A percentile compares a stretch with the other conserved stretches of the same genome.
These are phyloP conservation scores for Stipa capillata DNA, from an alignment of 176 grass and related monocot genomes.

Conservation along the genomic window DNA sequence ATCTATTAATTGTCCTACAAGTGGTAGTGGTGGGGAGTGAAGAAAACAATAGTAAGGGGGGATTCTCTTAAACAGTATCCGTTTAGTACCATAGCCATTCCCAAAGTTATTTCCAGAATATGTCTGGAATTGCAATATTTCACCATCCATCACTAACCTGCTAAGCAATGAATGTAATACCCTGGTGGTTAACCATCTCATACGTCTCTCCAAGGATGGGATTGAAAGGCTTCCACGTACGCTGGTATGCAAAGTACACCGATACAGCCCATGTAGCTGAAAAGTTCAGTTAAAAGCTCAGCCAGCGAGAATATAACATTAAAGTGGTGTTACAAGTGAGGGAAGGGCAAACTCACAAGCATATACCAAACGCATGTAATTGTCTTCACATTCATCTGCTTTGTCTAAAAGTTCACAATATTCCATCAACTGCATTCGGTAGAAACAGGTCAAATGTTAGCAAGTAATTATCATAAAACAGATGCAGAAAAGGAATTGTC, in stretches of 20 bases:
- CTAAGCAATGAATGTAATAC: slow-evolving; percentile 75
- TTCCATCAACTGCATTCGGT: slow-evolving; percentile 66
- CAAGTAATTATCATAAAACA: slow-evolving; percentile 3
- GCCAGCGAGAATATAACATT: slow-evolving; percentile 1
- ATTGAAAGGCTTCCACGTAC: slow-evolving; percentile 98
- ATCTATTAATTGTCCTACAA: too few species aligned
- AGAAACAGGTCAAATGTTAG: slow-evolving; percentile 18
- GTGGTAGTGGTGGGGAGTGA: neutral
- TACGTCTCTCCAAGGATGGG: slow-evolving; percentile 95
- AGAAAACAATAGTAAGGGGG: neutral
- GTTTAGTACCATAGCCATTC: neutral
- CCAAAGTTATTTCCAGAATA: neutral
- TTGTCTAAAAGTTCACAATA: slow-evolving; percentile 87
- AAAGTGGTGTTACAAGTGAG: neutral
- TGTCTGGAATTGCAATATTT: slow-evolving; percentile 5
- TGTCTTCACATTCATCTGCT: slow-evolving; percentile 97
- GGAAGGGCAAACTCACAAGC: slow-evolving; percentile 54
- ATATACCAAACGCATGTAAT: slow-evolving; percentile 86
- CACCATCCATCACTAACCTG: slow-evolving; percentile 50
- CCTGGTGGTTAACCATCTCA: slow-evolving; percentile 85
- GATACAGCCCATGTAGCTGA: slow-evolving; percentile 96
- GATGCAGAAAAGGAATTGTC: neutral
- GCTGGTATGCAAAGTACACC: slow-evolving; percentile 63
- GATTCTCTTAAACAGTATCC: neutral
- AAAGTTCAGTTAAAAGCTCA: slow-evolving; percentile 27